phyloP scores from a whole-genome alignment of 805 yeast species.

The Kuraishia ogatae region DNA sequence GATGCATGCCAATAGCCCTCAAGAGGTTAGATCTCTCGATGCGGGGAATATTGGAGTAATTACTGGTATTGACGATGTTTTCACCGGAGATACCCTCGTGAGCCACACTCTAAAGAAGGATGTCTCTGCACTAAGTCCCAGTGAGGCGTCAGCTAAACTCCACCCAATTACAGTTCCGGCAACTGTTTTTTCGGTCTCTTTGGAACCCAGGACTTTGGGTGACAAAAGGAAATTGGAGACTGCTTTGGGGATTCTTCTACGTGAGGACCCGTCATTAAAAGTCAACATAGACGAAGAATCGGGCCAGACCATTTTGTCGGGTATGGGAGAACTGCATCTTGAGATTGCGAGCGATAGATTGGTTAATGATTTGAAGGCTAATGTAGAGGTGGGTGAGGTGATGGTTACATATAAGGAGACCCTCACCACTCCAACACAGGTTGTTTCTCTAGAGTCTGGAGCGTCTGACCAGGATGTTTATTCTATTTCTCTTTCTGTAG shows the following conservation, averaged over 20 bases:
- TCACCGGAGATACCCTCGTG: slow-evolving; percentile 88
- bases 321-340: slow-evolving; percentile 95
- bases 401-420: slow-evolving; percentile 89
- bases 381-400: slow-evolving; percentile 71
- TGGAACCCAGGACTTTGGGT: slow-evolving; percentile 79
- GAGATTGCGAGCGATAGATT: slow-evolving; percentile 81
- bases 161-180: slow-evolving; percentile 84
- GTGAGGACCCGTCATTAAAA: slow-evolving; percentile 86
- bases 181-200: slow-evolving; percentile 80
- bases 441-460: slow-evolving; percentile 5
- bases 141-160: slow-evolving; percentile 39
- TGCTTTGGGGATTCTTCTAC: slow-evolving; percentile 54
- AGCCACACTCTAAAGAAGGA: slow-evolving; percentile 47
- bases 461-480: slow-evolving; percentile 13
- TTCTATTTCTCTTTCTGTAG: slow-evolving; percentile 16
- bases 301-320: slow-evolving; percentile 83
- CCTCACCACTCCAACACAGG: slow-evolving; percentile 15
- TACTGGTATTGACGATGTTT: slow-evolving; percentile 57
- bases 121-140: slow-evolving; percentile 14
- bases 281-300: slow-evolving; percentile 71
- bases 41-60: slow-evolving; percentile 91
- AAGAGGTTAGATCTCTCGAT: slow-evolving; percentile 51
- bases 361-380: slow-evolving; percentile 74
- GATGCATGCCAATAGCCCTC: slow-evolving; percentile 85
- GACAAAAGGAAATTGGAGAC: slow-evolving; percentile 68